Evolutionary conservation across 306 rosid genomes (phyloP).

Genomic region (Dalbergia cultrata): DNA sequence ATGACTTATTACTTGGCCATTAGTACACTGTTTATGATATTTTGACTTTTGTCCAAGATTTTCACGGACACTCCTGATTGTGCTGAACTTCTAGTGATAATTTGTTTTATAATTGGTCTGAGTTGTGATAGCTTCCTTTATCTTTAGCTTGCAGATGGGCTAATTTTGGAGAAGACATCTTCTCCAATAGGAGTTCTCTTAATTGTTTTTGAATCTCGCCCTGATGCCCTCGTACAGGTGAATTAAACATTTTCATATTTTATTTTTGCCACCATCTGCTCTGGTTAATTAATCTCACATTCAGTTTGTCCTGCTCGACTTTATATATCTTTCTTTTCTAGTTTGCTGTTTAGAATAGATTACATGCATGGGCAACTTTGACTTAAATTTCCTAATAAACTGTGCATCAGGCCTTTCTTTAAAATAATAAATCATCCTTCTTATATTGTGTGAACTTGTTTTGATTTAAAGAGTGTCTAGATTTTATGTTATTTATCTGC

Average conservation of each 20-base stretch:
- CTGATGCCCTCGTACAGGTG: slow-evolving; percentile 97
- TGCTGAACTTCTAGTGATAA: slow-evolving; percentile 17
- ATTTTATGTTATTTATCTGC: slow-evolving; percentile 35
- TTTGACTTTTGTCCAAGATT: slow-evolving; percentile 33
- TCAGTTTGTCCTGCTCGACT: slow-evolving; percentile 2
- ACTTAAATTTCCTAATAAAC: slow-evolving; percentile 10
- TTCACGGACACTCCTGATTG: slow-evolving; percentile 32
- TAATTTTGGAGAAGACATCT: slow-evolving; percentile 91
- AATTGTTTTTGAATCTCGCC: slow-evolving; percentile 97
- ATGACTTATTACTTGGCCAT: slow-evolving; percentile 23
- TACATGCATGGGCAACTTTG: slow-evolving; percentile 22
- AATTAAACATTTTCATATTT: slow-evolving; percentile 18
- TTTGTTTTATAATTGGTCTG: slow-evolving; percentile 43
- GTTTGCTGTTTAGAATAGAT: slow-evolving; percentile 31
- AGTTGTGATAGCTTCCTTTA: slow-evolving; percentile 49
- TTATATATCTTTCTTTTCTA: slow-evolving; percentile 4
- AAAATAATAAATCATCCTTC: slow-evolving; percentile 31
- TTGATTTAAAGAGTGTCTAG: background rate
- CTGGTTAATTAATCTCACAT: slow-evolving; percentile 18
- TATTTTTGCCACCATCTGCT: background rate
- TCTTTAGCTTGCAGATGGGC: slow-evolving; percentile 89
- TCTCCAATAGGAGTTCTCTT: slow-evolving; percentile 95
- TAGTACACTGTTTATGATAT: slow-evolving; percentile 10
- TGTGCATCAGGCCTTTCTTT: slow-evolving; percentile 20
- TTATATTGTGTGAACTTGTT: slow-evolving; percentile 1